Conservation (phyloP, 202 grass and related monocot species). For the Hordeum pubiflorum region DNA sequence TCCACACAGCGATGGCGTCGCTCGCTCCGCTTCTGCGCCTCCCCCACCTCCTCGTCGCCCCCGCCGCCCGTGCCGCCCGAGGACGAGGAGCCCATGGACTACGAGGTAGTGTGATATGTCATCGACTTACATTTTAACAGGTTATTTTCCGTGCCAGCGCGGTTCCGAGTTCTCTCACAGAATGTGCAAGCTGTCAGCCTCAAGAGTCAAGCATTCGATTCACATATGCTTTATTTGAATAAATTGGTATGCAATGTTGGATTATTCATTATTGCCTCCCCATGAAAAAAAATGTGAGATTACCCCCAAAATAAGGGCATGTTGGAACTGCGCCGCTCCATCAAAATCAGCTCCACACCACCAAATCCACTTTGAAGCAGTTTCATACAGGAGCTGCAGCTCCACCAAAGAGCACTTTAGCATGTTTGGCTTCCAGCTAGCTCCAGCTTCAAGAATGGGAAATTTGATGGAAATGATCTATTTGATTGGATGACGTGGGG, state of each 20-base stretch:
- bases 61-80: slow-evolving; percentile 26
- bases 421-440: no score
- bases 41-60: slow-evolving; percentile 16
- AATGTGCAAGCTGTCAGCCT: neutral
- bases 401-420: no score
- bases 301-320: neutral
- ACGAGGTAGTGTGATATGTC: slow-evolving; percentile 27
- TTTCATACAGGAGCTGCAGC: no score
- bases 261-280: neutral
- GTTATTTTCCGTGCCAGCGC: neutral
- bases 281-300: neutral
- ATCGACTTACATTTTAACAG: neutral
- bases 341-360: no score
- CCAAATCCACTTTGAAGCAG: no score
- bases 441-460: no score
- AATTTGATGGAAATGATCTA: no score
- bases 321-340: no score
- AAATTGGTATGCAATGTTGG: neutral
- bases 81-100: slow-evolving; percentile 27
- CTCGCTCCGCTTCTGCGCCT: slow-evolving; percentile 21
- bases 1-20: slow-evolving; percentile 18
- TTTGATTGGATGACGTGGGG: no score
- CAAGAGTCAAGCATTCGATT: neutral
- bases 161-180: neutral
- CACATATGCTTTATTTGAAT: neutral